Percentiles rank a stretch among this genome's conserved stretches.
Evolutionary conservation across 352 stramenopile genomes (phyloP).

Genomic region (Aphanomyces euteiches): DNA sequence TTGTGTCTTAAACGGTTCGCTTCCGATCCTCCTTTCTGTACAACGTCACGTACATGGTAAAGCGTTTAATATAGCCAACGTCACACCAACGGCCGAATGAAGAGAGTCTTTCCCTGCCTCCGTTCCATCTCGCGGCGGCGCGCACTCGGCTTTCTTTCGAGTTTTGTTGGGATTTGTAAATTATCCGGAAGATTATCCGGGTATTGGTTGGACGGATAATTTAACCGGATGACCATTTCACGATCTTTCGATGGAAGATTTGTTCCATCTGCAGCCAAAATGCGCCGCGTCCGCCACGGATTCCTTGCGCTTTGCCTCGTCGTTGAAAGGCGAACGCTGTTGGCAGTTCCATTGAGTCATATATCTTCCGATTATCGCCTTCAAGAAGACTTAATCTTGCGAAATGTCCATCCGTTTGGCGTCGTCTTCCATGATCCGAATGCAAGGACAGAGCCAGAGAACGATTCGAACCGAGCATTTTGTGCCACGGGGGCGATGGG

Average conservation of each 20-base stretch:
- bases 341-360: neutral
- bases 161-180: too few species aligned
- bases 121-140: too few species aligned
- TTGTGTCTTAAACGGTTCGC: too few species aligned
- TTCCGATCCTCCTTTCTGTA: too few species aligned
- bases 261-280: neutral
- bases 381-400: slow-evolving; percentile 24
- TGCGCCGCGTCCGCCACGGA: neutral
- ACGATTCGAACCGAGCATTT: neutral
- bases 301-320: neutral
- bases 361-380: neutral
- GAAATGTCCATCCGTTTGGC: slow-evolving; percentile 29
- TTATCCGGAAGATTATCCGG: too few species aligned
- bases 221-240: neutral
- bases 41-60: too few species aligned
- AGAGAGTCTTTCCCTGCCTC: too few species aligned
- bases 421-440: slow-evolving; percentile 17
- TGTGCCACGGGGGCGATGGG: slow-evolving; percentile 23
- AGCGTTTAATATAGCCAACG: too few species aligned
- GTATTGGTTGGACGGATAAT: too few species aligned
- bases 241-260: neutral
- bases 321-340: neutral
- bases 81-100: too few species aligned
- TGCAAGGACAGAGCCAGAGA: neutral
- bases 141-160: too few species aligned